phyloP scores from a whole-genome alignment of 768 basidiomycete species.

The Boletales sp. region DNA sequence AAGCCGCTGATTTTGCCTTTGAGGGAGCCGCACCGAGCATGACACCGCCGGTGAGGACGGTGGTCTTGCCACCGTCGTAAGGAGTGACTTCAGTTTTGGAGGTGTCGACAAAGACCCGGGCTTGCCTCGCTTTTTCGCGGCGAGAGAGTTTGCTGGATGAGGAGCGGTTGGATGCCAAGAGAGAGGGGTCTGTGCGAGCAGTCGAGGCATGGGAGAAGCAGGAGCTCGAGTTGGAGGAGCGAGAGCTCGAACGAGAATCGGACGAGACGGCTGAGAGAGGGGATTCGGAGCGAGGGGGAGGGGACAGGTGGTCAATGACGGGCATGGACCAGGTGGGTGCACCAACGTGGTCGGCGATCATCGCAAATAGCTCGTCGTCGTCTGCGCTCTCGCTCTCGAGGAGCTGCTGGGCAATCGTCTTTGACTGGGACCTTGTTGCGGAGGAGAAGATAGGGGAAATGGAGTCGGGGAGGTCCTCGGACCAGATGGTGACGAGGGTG shows the following conservation, averaged over 20 bases:
- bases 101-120: conserved; percentile 69
- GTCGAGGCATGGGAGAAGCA: conserved; percentile 65
- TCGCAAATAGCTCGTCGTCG: conserved; percentile 68
- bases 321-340: conserved; percentile 71
- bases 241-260: conserved; percentile 50
- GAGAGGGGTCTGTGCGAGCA: conserved; percentile 51
- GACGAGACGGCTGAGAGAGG: conserved; percentile 55
- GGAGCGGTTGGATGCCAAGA: conserved; percentile 38
- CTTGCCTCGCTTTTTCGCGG: conserved; percentile 65
- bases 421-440: conserved; percentile 30
- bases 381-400: conserved; percentile 68
- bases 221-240: conserved; percentile 71
- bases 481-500: conserved; percentile 64
- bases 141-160: conserved; percentile 55
- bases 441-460: conserved; percentile 17
- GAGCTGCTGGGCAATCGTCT: conserved; percentile 73
- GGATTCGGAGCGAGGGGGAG: conserved; percentile 49
- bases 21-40: conserved; percentile 65
- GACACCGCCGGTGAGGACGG: conserved; percentile 82
- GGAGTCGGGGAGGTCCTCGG: conserved; percentile 42
- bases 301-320: conserved; percentile 56
- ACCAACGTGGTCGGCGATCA: conserved; percentile 69
- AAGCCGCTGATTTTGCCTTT: conserved; percentile 27
- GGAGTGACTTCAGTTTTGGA: conserved; percentile 78
- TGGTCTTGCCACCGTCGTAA: conserved; percentile 86